Percentiles rank a stretch among this genome's conserved stretches.
Evolutionary conservation across 306 rosid species (phyloP).

Genomic region (Canavalia gladiata): DNA sequence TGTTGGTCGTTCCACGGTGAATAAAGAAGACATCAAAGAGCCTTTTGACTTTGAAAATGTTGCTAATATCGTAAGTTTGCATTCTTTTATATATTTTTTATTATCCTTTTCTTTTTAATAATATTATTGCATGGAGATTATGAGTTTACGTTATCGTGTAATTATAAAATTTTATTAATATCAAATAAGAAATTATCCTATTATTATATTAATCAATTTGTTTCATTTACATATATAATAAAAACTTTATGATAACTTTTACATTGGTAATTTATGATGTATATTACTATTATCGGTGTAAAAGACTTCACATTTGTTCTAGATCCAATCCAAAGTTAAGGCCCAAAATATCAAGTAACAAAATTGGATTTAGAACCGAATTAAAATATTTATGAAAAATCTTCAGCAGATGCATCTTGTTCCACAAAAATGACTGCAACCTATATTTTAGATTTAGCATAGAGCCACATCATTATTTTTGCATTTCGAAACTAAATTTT

Average conservation of each 20-base stretch:
- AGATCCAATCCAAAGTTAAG: neutral
- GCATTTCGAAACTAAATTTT: too few relatives aligned
- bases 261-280: neutral
- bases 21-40: neutral
- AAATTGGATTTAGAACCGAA: too few relatives aligned
- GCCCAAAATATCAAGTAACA: neutral
- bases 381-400: too few relatives aligned
- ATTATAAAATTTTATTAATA: neutral
- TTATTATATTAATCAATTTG: neutral
- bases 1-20: neutral
- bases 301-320: neutral
- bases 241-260: neutral
- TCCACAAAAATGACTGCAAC: too few relatives aligned
- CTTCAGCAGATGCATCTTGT: too few relatives aligned
- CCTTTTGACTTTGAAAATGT: conserved; percentile 19
- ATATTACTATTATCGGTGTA: neutral
- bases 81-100: neutral
- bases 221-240: neutral
- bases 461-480: too few relatives aligned
- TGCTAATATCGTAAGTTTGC: neutral
- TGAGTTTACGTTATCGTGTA: neutral
- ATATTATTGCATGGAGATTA: neutral
- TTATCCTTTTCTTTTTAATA: neutral
- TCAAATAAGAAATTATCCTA: neutral
- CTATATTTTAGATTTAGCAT: too few relatives aligned